Percentiles rank a stretch among this genome's conserved stretches.
These are phyloP conservation scores for Aspergillus jensenii DNA, from an alignment of 2,329 filamentous ascomycete genomes.

Conservation along the genomic window DNA sequence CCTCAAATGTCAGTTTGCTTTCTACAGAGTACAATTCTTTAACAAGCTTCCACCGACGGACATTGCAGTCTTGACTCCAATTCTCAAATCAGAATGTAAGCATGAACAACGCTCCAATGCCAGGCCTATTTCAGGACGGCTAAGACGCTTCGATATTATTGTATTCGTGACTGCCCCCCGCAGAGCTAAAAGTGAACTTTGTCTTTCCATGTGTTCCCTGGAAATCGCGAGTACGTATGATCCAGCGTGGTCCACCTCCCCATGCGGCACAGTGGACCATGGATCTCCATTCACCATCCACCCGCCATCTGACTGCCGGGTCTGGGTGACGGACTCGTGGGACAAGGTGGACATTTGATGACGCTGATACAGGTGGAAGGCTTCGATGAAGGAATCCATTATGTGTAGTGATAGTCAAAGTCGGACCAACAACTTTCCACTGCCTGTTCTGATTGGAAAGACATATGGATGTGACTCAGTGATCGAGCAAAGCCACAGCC, in stretches of 20 bases:
- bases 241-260: background rate
- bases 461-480: conserved; percentile 3
- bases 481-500: conserved; percentile 11
- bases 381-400: background rate
- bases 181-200: no score
- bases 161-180: no score
- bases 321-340: no score
- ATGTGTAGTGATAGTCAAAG: no score
- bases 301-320: background rate
- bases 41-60: background rate
- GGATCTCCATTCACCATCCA: background rate
- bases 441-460: conserved; percentile 3
- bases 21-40: background rate
- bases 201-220: background rate
- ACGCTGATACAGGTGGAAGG: background rate
- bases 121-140: no score
- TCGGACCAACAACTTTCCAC: conserved; percentile 1
- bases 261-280: background rate
- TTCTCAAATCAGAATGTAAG: background rate
- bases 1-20: background rate
- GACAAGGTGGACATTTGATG: background rate
- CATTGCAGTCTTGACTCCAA: background rate
- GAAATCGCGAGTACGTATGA: background rate
- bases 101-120: no score
- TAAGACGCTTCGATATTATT: no score